Evolutionary conservation across 108 stramenopile species (phyloP), one percentile per base, ranked within the genome.

Genomic region (Asterionellopsis glacialis): DNA sequence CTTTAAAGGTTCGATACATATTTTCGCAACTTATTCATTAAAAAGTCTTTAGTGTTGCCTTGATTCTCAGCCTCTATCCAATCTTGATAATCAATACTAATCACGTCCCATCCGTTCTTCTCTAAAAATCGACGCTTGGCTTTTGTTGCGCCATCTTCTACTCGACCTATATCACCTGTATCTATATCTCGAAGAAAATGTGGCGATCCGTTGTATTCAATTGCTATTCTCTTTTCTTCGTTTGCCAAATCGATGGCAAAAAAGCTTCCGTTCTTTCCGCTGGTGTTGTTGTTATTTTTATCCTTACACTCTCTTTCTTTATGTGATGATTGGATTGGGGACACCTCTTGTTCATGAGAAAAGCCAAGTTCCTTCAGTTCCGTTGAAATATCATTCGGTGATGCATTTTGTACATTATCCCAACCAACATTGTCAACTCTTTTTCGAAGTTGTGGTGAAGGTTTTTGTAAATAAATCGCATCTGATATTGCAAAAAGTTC

Each of bases 71-170:
- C 47, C 47, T 48, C 47, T 16, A 19, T 48, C 54, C 64, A 65
- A 10, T 55, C 56, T 18, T 19, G 23, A 23, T 57, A 49, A 13
- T 26, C 42, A 51, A 63, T 52, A 24, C 55, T 65, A 13, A 65
- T 52, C 24, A 65, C 64, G 13, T 55, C 43, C 64, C 64, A 65
- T 55, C 53, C 53, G 11, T 45, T 23, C 7, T 41, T 22, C 18
- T 45, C 54, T 22, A 65, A 47, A 18, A 65, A 56, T 33, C 64
- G 53, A 24, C 65, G 65, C 13, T 66, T 66, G n/a, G 48, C 57
- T 43, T 49, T 27, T 15, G 65, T 58, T 14, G 65, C 19, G 15
- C 65, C 65, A 24, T 66, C 57, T 22, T 65, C 64, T 0, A 45
- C 27, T 1, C 24, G 21, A 15, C 6, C 6, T 11, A 51, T 1